phyloP scores from a whole-genome alignment of 768 basidiomycete species.

The Tricholoma sp. region DNA sequence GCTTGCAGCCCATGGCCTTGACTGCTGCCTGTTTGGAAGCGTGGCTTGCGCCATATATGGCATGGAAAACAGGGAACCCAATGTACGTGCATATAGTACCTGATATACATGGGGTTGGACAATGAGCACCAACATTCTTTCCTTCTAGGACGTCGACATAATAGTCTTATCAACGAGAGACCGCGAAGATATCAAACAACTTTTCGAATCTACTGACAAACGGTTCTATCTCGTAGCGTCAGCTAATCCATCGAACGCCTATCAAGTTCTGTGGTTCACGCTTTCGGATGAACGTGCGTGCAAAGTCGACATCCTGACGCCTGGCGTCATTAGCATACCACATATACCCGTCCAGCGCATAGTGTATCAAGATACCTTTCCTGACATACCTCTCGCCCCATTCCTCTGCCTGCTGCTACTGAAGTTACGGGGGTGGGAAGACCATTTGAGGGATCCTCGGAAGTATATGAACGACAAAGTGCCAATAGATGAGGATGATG shows the following conservation, averaged over 20 bases:
- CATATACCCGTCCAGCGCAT: constrained; percentile 20
- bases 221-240: constrained; percentile 35
- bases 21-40: constrained; percentile 35
- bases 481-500: constrained; percentile 34
- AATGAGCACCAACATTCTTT: neutral
- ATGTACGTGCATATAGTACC: constrained; percentile 20
- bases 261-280: constrained; percentile 37
- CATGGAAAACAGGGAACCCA: constrained; percentile 26
- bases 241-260: constrained; percentile 32
- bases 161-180: constrained; percentile 31
- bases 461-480: constrained; percentile 31
- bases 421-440: constrained; percentile 39
- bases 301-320: constrained; percentile 36
- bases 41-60: constrained; percentile 35
- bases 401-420: constrained; percentile 33
- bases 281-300: constrained; percentile 18
- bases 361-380: constrained; percentile 11
- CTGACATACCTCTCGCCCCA: constrained; percentile 32
- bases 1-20: constrained; percentile 19
- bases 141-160: constrained; percentile 40
- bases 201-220: constrained; percentile 23
- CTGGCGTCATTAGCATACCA: constrained; percentile 33
- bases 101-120: too few relatives aligned
- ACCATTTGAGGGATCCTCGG: constrained; percentile 28
- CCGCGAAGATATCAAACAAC: constrained; percentile 34